Evolutionary conservation across 2,329 filamentous ascomycete genomes (phyloP), one percentile per base, ranked within the genome.

Genomic region (Pezicula neosporulosa): DNA sequence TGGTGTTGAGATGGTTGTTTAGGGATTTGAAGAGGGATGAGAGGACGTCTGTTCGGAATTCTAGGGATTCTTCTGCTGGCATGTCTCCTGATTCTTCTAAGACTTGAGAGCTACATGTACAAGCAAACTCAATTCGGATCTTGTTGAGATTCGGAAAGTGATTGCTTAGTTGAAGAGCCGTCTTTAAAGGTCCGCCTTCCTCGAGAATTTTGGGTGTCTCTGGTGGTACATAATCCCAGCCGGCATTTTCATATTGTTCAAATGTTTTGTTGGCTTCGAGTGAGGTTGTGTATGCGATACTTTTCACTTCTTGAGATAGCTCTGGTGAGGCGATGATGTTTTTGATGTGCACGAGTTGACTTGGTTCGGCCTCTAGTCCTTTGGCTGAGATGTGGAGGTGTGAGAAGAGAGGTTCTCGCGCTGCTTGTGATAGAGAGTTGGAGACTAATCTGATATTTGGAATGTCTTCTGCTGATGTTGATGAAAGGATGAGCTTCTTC

Each of bases 111-210:
- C 13, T 12, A 19, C 54, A 56, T 2, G 38, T 18, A 12, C 18
- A 2, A 4, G 49, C 35, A 15, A 51, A 53, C 36, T 53, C 51
- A 3, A 56, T 9, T 10, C 36, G 18, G 2, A 54, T 28, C 19
- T 38, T 33, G 6, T 24, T 47, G 6, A 54, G 19, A 16, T 51
- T 49, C 9, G 53, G 53, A 35, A 51, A 49, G 3, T 13, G 24
- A 18, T 50, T 50, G 36, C 49, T 36, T 10, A 21, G 35, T 24
- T 6, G 10, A 16, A 50, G 15, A 7, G 27, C 16, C 4, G 10
- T 19, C 43, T 45, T 36, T 21, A 50, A 43, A 21, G 21, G 21
- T 33, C 30, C 16, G n/a, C 27, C n/a, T 6, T 30, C 19, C 18
- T 46, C 39, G 13, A 47, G 44, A 6, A 18, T 4, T 15, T 39